Percentiles rank a stretch among this genome's conserved stretches.
Conservation (phyloP, 1,284 basidiomycete species). For the Apiotrichum montevideense region DNA sequence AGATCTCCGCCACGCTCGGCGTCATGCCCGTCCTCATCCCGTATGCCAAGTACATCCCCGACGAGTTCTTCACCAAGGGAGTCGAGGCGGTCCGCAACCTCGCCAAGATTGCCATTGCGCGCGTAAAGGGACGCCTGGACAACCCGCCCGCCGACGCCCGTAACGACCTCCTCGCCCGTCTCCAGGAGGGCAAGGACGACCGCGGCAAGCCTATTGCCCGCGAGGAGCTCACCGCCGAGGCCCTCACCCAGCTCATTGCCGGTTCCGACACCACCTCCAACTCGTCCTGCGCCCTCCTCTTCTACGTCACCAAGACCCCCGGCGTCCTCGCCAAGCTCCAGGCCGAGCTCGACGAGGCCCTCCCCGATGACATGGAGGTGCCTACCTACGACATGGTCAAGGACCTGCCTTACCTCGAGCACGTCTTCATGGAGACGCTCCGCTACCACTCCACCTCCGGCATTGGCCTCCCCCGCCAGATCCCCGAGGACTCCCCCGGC, state of each 20-base stretch:
- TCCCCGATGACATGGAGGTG: slow-evolving; percentile 56
- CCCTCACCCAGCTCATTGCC: slow-evolving; percentile 76
- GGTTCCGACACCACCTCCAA: slow-evolving; percentile 59
- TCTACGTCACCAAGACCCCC: slow-evolving; percentile 67
- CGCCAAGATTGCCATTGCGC: slow-evolving; percentile 73
- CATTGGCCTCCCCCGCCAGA: slow-evolving; percentile 72
- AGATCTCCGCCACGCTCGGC: slow-evolving; percentile 78
- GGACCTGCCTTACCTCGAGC: slow-evolving; percentile 65
- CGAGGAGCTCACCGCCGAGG: slow-evolving; percentile 75
- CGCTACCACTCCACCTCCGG: slow-evolving; percentile 68
- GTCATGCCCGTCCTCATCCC: slow-evolving; percentile 61
- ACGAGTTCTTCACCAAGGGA: slow-evolving; percentile 64
- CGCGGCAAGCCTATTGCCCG: slow-evolving; percentile 53
- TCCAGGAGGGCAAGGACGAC: slow-evolving; percentile 70
- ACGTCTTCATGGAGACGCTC: slow-evolving; percentile 74
- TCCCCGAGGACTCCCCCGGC: slow-evolving; percentile 47
- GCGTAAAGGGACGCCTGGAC: slow-evolving; percentile 66
- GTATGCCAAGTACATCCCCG: slow-evolving; percentile 57
- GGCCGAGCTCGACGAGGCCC: slow-evolving; percentile 68
- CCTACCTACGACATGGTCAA: slow-evolving; percentile 58
- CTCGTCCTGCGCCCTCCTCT: slow-evolving; percentile 77
- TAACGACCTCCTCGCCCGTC: slow-evolving; percentile 70
- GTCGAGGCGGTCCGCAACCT: slow-evolving; percentile 64
- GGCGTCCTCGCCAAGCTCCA: slow-evolving; percentile 64
- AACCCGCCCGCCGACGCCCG: slow-evolving; percentile 53